phyloP scores from a whole-genome alignment of 2,329 filamentous ascomycete species.

The Allantophomopsis cytisporea region DNA sequence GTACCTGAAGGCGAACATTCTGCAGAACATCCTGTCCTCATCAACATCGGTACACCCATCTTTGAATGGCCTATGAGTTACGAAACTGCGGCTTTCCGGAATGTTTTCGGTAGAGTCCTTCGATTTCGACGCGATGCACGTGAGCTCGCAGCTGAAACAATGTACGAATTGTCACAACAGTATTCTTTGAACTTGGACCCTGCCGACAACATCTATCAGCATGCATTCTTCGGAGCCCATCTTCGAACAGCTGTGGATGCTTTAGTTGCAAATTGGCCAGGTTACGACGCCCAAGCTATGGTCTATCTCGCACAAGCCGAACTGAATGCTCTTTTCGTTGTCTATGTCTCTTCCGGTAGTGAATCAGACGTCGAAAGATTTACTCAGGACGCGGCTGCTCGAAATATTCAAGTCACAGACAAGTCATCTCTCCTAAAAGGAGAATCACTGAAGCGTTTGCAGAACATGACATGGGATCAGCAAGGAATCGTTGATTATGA shows the following conservation, averaged over 20 bases:
- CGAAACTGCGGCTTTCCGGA: constrained; percentile 16
- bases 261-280: constrained; percentile 17
- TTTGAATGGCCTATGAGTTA: constrained; percentile 18
- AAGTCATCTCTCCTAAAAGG: constrained; percentile 28
- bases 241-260: constrained; percentile 23
- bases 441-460: constrained; percentile 20
- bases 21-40: constrained; percentile 3
- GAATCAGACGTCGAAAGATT: constrained; percentile 21
- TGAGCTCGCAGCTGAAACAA: constrained; percentile 17
- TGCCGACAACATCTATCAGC: constrained; percentile 10
- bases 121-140: constrained; percentile 9
- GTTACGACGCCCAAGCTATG: constrained; percentile 19
- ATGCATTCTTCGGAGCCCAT: constrained; percentile 23
- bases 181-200: constrained; percentile 14
- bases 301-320: constrained; percentile 20
- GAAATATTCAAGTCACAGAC: constrained; percentile 23
- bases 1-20: background rate
- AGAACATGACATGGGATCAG: constrained; percentile 30
- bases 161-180: constrained; percentile 17
- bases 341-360: constrained; percentile 28
- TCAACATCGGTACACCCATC: constrained; percentile 4
- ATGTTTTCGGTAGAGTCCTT: constrained; percentile 24
- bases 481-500: constrained; percentile 35
- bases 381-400: constrained; percentile 16
- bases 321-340: constrained; percentile 12